These are phyloP conservation scores for Geotrichum citri-aurantii DNA, from an alignment of 1,139 yeast species.

Conservation along the genomic window DNA sequence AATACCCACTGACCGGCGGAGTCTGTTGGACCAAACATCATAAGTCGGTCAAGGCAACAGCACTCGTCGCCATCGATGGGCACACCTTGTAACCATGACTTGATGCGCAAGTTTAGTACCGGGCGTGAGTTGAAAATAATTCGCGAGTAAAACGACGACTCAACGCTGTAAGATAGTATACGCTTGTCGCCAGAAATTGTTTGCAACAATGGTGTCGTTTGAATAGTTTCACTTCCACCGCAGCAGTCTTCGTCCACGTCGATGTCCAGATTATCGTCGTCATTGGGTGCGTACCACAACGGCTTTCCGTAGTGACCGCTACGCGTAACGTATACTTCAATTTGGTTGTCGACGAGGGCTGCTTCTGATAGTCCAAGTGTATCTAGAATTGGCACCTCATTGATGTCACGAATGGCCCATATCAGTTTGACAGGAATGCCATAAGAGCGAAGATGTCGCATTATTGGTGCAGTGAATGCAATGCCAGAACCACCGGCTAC, in stretches of 20 bases:
- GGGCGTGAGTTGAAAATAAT: conserved; percentile 35
- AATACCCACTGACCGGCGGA: conserved; percentile 72
- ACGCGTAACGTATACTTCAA: conserved; percentile 35
- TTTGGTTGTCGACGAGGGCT: conserved; percentile 22
- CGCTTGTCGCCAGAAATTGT: background rate
- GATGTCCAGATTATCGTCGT: conserved; percentile 13
- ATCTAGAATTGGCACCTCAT: conserved; percentile 61
- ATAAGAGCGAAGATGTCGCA: conserved; percentile 67
- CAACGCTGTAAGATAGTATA: background rate
- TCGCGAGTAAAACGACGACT: conserved; percentile 18
- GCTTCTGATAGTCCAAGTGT: conserved; percentile 33
- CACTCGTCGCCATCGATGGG: conserved; percentile 32
- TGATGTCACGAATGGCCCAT: conserved; percentile 84
- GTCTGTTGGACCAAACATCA: conserved; percentile 33
- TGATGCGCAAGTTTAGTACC: conserved; percentile 35
- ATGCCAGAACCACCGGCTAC: conserved; percentile 78
- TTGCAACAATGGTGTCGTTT: conserved; percentile 4
- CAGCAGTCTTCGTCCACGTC: conserved; percentile 14
- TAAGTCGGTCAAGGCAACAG: conserved; percentile 33
- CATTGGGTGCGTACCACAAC: conserved; percentile 8
- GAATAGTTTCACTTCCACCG: background rate
- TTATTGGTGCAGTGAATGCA: conserved; percentile 73
- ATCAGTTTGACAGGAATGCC: conserved; percentile 72
- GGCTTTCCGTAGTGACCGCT: conserved; percentile 8
- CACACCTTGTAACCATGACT: conserved; percentile 38